Conservation (phyloP, 345 rosid genomes). For the Balakata baccata region DNA sequence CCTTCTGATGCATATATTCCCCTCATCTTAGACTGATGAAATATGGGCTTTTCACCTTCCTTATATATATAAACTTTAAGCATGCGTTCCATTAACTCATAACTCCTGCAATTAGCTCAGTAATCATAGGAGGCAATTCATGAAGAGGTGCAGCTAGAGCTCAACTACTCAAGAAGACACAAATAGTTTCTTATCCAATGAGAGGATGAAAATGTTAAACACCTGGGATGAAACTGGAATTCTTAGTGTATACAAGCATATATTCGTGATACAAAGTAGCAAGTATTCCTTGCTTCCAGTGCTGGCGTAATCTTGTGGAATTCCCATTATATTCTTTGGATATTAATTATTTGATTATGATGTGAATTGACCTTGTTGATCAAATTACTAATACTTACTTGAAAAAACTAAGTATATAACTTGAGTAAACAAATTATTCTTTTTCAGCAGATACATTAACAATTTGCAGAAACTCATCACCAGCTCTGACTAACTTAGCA, state of each 20-base stretch:
- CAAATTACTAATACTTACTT: no score
- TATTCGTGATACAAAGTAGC: no score
- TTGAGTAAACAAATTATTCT: not conserved
- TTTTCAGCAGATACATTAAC: not conserved
- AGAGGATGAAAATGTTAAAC: no score
- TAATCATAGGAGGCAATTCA: not conserved
- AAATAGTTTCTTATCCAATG: not conserved
- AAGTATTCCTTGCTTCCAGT: not conserved
- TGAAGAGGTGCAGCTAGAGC: not conserved
- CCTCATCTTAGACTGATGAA: conserved; percentile 63
- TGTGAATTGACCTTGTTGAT: no score
- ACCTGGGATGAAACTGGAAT: not conserved
- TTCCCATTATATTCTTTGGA: no score
- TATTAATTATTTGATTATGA: no score
- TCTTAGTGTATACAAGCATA: no score
- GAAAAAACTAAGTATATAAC: no score
- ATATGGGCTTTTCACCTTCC: conserved; percentile 80
- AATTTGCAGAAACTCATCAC: not conserved
- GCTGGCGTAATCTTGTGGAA: not conserved
- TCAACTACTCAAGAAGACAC: not conserved
- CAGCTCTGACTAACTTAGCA: not conserved
- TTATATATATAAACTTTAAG: conserved; percentile 74
- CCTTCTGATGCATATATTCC: conserved; percentile 94
- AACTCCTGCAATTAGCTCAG: conserved; percentile 55
- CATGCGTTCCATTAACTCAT: conserved; percentile 66